A percentile compares a stretch with the other conserved stretches of the same genome.
phyloP scores from a whole-genome alignment of 2,329 filamentous ascomycete species.

The Boeremia exigua region DNA sequence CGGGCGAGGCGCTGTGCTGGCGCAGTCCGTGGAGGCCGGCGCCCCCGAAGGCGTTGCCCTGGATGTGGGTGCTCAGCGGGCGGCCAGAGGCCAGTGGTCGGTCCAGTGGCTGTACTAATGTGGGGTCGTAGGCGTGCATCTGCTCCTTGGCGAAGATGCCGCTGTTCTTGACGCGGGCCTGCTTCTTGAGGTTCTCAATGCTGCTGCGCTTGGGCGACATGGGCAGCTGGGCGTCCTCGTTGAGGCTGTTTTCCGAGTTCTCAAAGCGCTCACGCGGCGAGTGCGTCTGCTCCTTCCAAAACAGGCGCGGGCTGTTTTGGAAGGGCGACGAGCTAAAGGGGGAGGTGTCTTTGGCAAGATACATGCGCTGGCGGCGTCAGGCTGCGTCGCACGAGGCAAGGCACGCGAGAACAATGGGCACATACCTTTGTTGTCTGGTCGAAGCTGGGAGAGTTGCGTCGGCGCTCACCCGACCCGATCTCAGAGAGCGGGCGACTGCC shows the following conservation, averaged over 20 bases:
- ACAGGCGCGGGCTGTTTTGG: constrained; percentile 78
- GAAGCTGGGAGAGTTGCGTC: constrained; percentile 92
- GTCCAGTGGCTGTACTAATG: constrained; percentile 77
- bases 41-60: constrained; percentile 72
- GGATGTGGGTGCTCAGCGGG: constrained; percentile 65
- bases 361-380: constrained; percentile 64
- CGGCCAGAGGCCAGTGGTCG: constrained; percentile 74
- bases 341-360: constrained; percentile 75
- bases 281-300: constrained; percentile 81
- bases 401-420: neutral
- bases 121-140: constrained; percentile 90
- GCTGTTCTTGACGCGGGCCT: constrained; percentile 96
- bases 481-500: constrained; percentile 77
- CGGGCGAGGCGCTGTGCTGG: constrained; percentile 33
- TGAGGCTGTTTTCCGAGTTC: constrained; percentile 62
- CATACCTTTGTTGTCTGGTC: constrained; percentile 75
- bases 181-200: constrained; percentile 92
- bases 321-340: constrained; percentile 84
- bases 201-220: constrained; percentile 81
- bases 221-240: constrained; percentile 63
- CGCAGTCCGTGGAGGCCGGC: constrained; percentile 58
- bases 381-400: constrained; percentile 1
- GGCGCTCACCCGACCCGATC: constrained; percentile 82
- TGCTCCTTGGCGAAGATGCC: constrained; percentile 94
- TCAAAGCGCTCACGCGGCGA: constrained; percentile 71